phyloP scores from a whole-genome alignment of 2,329 filamentous ascomycete genomes.

The Lomentospora prolificans region DNA sequence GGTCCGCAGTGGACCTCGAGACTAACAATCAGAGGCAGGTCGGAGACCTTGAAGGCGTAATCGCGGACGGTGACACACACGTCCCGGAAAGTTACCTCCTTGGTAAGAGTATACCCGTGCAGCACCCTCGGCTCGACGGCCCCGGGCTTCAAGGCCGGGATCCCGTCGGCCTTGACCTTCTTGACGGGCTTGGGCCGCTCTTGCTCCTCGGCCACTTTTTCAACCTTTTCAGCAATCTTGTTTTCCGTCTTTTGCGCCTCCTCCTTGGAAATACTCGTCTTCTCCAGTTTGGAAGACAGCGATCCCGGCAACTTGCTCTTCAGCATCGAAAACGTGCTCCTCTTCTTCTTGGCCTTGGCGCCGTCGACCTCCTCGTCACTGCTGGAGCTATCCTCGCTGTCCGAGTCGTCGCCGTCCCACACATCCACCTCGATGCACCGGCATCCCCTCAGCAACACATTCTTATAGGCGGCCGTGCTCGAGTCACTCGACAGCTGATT shows the following conservation, averaged over 20 bases:
- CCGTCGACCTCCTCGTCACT: constrained; percentile 37
- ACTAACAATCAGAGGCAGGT: constrained; percentile 85
- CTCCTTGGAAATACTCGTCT: constrained; percentile 35
- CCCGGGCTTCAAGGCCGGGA: constrained; percentile 15
- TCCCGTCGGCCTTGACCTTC: constrained; percentile 2
- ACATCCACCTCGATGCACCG: constrained; percentile 92
- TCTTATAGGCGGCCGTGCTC: constrained; percentile 80
- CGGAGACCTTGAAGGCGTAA: constrained; percentile 63
- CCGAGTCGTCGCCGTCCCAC: constrained; percentile 79
- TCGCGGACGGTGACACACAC: constrained; percentile 76
- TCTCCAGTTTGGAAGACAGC: constrained; percentile 36
- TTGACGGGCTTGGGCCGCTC: constrained; percentile 10
- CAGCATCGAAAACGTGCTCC: constrained; percentile 52
- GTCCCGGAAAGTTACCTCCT: constrained; percentile 74
- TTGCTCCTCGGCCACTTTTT: constrained; percentile 6
- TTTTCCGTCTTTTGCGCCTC: constrained; percentile 24
- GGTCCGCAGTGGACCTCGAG: constrained; percentile 79
- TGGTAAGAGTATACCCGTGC: constrained; percentile 85
- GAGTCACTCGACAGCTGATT: constrained; percentile 81
- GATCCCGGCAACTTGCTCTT: constrained; percentile 37
- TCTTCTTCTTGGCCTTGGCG: constrained; percentile 54
- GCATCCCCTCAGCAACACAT: constrained; percentile 72
- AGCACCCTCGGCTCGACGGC: constrained; percentile 64
- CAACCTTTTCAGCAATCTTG: constrained; percentile 15
- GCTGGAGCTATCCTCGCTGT: constrained; percentile 48